Conservation (phyloP, 306 rosid species). For the Medicago ruthenica region DNA sequence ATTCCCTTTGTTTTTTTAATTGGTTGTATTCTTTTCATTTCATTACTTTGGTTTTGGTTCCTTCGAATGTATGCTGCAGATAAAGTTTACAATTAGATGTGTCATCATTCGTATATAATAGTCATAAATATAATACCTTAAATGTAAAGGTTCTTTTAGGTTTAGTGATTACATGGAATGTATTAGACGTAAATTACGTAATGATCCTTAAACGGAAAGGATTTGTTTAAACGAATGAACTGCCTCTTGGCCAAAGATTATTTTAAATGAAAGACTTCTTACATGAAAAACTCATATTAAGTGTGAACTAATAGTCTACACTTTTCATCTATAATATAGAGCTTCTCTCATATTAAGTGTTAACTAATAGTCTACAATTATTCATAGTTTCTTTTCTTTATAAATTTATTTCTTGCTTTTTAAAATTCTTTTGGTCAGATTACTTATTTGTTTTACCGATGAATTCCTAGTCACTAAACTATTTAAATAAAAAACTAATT, state of each 20-base stretch:
- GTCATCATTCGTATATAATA: background rate
- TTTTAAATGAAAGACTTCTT: background rate
- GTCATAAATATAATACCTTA: background rate
- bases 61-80: background rate
- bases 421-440: background rate
- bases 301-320: background rate
- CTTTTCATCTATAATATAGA: background rate
- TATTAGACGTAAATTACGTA: background rate
- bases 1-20: background rate
- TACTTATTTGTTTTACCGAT: too few relatives aligned
- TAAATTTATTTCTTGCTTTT: background rate
- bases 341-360: background rate
- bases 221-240: background rate
- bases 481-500: background rate
- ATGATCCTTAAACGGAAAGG: background rate
- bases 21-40: background rate
- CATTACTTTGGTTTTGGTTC: background rate
- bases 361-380: background rate
- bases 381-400: background rate
- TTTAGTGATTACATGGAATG: background rate
- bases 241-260: background rate
- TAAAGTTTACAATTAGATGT: background rate
- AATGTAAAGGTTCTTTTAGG: background rate
- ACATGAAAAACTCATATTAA: background rate
- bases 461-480: too few relatives aligned